Conservation (phyloP, 2,329 filamentous ascomycete genomes). For the Verticillium alfalfae region DNA sequence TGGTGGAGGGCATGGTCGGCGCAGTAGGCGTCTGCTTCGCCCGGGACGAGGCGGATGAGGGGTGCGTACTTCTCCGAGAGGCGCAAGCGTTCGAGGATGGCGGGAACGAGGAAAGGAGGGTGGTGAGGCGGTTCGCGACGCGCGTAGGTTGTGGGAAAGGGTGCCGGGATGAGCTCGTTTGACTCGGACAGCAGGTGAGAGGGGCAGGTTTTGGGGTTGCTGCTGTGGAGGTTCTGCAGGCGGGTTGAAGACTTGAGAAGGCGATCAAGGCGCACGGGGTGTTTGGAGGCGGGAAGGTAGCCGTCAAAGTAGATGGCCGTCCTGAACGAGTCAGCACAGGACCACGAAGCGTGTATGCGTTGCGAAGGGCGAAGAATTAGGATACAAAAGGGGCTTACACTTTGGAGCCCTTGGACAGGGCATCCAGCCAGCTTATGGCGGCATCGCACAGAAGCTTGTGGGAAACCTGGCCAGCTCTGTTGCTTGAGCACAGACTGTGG, state of each 20-base stretch:
- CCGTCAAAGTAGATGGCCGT: slow-evolving; percentile 81
- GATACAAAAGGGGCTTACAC: slow-evolving; percentile 45
- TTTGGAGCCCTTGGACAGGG: slow-evolving; percentile 47
- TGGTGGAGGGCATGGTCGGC: slow-evolving; percentile 54
- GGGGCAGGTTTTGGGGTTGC: slow-evolving; percentile 19
- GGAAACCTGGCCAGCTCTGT: slow-evolving; percentile 50
- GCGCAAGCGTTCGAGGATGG: slow-evolving; percentile 66
- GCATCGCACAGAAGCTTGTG: slow-evolving; percentile 58
- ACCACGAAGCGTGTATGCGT: too few relatives aligned
- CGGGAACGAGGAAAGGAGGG: slow-evolving; percentile 68
- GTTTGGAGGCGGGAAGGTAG: slow-evolving; percentile 65
- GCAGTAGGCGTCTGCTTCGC: slow-evolving; percentile 81
- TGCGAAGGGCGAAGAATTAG: not conserved
- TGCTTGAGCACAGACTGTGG: slow-evolving; percentile 48
- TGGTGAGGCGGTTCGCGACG: slow-evolving; percentile 32
- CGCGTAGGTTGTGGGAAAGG: slow-evolving; percentile 17
- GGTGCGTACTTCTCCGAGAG: slow-evolving; percentile 31
- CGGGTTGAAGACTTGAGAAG: slow-evolving; percentile 52
- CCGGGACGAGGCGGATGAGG: slow-evolving; percentile 59
- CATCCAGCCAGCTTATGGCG: slow-evolving; percentile 57
- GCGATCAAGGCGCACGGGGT: slow-evolving; percentile 53
- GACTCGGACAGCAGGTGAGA: slow-evolving; percentile 11
- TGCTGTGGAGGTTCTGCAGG: slow-evolving; percentile 40
- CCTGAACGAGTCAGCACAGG: slow-evolving; percentile 28
- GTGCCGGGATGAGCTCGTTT: slow-evolving; percentile 4